A percentile compares a stretch with the other conserved stretches of the same genome.
These are phyloP conservation scores for Daldinia sp. DNA, from an alignment of 2,329 filamentous ascomycete genomes.

Conservation along the genomic window DNA sequence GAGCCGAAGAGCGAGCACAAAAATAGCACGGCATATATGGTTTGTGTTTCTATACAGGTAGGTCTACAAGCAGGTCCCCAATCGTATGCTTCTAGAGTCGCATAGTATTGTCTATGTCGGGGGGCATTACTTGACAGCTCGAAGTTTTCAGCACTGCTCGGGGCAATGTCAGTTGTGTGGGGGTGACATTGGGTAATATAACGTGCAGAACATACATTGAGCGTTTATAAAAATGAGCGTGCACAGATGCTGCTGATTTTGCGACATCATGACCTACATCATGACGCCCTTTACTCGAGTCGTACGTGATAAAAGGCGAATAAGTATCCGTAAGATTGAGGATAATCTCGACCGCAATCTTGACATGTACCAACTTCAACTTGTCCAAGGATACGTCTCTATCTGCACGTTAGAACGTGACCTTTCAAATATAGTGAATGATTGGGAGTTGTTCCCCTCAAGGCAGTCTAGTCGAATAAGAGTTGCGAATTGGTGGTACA, in stretches of 20 bases:
- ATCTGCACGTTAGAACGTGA: slow-evolving; percentile 31
- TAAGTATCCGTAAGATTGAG: slow-evolving; percentile 21
- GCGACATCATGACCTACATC: slow-evolving; percentile 39
- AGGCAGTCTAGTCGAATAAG: slow-evolving; percentile 17
- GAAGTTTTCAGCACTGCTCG: slow-evolving; percentile 19
- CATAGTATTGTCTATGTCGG: slow-evolving; percentile 14
- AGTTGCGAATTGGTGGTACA: slow-evolving; percentile 37
- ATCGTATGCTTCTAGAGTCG: slow-evolving; percentile 26
- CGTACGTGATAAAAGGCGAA: slow-evolving; percentile 18
- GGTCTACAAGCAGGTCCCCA: slow-evolving; percentile 12
- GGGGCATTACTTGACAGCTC: slow-evolving; percentile 20
- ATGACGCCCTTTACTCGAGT: slow-evolving; percentile 33
- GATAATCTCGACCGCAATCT: slow-evolving; percentile 23
- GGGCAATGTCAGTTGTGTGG: slow-evolving; percentile 25
- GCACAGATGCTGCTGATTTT: slow-evolving; percentile 13
- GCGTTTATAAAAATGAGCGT: slow-evolving; percentile 18
- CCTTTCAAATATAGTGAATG: slow-evolving; percentile 13
- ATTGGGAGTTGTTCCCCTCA: neutral
- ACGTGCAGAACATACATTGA: slow-evolving; percentile 20
- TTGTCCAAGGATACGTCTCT: slow-evolving; percentile 28
- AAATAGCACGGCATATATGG: slow-evolving; percentile 39
- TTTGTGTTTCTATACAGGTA: slow-evolving; percentile 19
- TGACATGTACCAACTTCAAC: slow-evolving; percentile 10
- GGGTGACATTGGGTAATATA: slow-evolving; percentile 40
- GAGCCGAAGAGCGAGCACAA: slow-evolving; percentile 16